These are phyloP conservation scores for Penicillium glabrum DNA, from an alignment of 2,329 filamentous ascomycete species.

Conservation along the genomic window DNA sequence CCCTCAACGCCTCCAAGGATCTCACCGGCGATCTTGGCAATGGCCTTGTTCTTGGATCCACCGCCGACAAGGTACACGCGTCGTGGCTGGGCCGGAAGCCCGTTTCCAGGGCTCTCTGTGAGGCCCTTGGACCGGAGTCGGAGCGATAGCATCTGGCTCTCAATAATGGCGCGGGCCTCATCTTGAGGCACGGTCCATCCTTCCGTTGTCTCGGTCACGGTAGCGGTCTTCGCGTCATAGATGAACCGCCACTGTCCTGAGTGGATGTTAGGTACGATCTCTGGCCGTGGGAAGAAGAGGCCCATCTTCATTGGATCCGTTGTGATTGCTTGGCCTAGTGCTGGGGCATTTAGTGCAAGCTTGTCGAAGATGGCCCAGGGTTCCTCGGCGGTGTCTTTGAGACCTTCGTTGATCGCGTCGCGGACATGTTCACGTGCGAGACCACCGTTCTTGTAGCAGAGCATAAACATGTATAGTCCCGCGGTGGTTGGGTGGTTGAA, in stretches of 20 bases:
- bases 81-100: slow-evolving; percentile 77
- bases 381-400: slow-evolving; percentile 47
- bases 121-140: slow-evolving; percentile 79
- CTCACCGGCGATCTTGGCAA: slow-evolving; percentile 79
- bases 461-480: slow-evolving; percentile 98
- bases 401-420: slow-evolving; percentile 66
- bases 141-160: slow-evolving; percentile 92
- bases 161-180: slow-evolving; percentile 86
- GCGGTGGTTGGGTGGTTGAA: slow-evolving; percentile 94
- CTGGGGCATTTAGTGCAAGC: slow-evolving; percentile 65
- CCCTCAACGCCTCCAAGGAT: slow-evolving; percentile 87
- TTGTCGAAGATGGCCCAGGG: slow-evolving; percentile 82
- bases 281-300: slow-evolving; percentile 91
- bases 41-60: slow-evolving; percentile 84
- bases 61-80: slow-evolving; percentile 94
- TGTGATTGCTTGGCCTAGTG: slow-evolving; percentile 61
- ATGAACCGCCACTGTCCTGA: slow-evolving; percentile 85
- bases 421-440: slow-evolving; percentile 88
- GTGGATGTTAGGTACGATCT: slow-evolving; percentile 90
- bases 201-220: slow-evolving; percentile 54
- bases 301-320: slow-evolving; percentile 73
- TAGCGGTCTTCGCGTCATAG: slow-evolving; percentile 51
- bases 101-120: slow-evolving; percentile 57
- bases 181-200: slow-evolving; percentile 59
- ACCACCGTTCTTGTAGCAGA: slow-evolving; percentile 98